These are phyloP conservation scores for Chrysoporthe deuterocubensis DNA, from an alignment of 2,329 filamentous ascomycete genomes.

Conservation along the genomic window DNA sequence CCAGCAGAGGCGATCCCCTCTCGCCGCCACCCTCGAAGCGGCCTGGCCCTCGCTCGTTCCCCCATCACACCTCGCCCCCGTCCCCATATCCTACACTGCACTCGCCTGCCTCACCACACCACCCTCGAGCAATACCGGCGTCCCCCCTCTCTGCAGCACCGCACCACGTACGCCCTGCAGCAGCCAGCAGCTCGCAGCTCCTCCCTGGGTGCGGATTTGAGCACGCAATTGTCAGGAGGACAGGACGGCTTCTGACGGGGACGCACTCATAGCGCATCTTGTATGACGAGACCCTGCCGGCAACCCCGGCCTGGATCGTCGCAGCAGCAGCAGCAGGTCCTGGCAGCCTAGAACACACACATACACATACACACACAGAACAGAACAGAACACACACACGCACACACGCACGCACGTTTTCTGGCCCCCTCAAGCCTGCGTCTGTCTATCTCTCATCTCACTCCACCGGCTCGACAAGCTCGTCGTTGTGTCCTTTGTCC, in stretches of 20 bases:
- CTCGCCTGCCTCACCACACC: too few species aligned
- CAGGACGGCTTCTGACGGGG: too few species aligned
- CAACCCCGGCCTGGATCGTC: slow-evolving; percentile 7
- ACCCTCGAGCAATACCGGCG: too few species aligned
- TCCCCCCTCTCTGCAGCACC: neutral
- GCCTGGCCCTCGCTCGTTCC: slow-evolving; percentile 17
- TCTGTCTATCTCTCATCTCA: neutral
- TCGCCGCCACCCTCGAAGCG: slow-evolving; percentile 27
- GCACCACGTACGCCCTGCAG: neutral
- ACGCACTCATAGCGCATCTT: neutral
- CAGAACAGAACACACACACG: too few species aligned
- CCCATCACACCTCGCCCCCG: slow-evolving; percentile 4
- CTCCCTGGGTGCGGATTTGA: too few species aligned
- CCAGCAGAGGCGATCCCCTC: slow-evolving; percentile 8
- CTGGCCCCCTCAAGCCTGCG: neutral
- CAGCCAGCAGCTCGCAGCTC: too few species aligned
- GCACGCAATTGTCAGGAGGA: too few species aligned
- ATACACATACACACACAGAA: too few species aligned
- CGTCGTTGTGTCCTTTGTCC: neutral
- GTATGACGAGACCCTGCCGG: slow-evolving; percentile 4
- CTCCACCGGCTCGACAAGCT: neutral
- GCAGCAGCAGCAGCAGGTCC: neutral
- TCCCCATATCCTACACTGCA: neutral
- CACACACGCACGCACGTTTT: neutral
- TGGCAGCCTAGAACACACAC: slow-evolving; percentile 6